Conservation (phyloP, 257 asterid species). For the Solanum dulcamara region DNA sequence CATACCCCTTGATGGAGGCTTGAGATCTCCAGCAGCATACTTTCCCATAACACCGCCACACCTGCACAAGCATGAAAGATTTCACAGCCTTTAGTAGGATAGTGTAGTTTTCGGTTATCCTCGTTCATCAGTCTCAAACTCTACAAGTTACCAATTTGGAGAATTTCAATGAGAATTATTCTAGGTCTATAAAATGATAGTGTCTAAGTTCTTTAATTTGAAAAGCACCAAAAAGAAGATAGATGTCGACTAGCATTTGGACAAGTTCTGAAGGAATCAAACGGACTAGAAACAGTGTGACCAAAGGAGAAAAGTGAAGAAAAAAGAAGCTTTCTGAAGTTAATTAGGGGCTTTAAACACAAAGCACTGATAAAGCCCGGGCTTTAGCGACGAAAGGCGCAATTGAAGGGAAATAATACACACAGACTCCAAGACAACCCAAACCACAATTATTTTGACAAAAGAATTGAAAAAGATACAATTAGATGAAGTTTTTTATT, state of each 20-base stretch:
- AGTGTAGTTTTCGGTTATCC: neutral
- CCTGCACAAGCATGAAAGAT: conserved; percentile 26
- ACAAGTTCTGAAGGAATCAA: neutral
- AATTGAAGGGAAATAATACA: neutral
- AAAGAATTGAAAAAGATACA: neutral
- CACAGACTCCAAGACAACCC: neutral
- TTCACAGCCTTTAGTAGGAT: neutral
- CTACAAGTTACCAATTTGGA: neutral
- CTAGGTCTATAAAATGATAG: neutral
- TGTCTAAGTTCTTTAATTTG: neutral
- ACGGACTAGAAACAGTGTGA: neutral
- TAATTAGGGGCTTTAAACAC: neutral
- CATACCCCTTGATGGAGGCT: conserved; percentile 88
- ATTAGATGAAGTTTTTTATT: neutral
- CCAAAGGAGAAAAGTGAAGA: neutral
- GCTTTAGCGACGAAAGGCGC: neutral
- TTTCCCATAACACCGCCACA: conserved; percentile 99
- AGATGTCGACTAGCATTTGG: neutral
- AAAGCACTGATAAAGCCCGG: neutral
- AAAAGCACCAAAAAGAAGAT: neutral
- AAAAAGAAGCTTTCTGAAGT: neutral
- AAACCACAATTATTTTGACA: neutral
- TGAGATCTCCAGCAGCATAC: conserved; percentile 96
- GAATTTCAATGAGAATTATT: neutral
- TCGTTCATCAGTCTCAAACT: neutral